phyloP scores from a whole-genome alignment of 1,284 basidiomycete genomes.

The Trametes hirsuta region DNA sequence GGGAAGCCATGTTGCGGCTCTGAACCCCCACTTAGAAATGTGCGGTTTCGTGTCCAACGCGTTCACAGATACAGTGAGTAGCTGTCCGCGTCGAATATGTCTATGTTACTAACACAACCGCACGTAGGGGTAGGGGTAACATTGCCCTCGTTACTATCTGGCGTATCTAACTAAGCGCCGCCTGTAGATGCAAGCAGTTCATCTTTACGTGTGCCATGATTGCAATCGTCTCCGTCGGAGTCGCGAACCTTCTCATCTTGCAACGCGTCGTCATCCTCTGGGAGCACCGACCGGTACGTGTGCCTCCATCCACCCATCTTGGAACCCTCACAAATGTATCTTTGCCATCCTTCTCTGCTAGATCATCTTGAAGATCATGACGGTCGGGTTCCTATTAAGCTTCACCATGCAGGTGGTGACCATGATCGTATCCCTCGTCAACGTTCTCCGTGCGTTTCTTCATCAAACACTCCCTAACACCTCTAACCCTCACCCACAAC shows the following conservation, averaged over 20 bases:
- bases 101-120: neutral
- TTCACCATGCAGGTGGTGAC: conserved; percentile 30
- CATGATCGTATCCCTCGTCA: conserved; percentile 28
- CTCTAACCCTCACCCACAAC: neutral
- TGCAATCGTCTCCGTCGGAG: conserved; percentile 32
- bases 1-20: neutral
- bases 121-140: conserved; percentile 14
- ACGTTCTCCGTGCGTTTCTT: conserved; percentile 24
- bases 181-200: conserved; percentile 31
- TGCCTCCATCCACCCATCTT: neutral
- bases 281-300: conserved; percentile 33
- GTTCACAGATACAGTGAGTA: neutral
- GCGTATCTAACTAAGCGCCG: neutral
- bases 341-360: conserved; percentile 8
- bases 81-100: neutral
- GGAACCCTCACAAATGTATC: neutral
- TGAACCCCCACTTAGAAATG: conserved; percentile 22
- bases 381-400: conserved; percentile 28
- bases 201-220: conserved; percentile 31
- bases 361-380: conserved; percentile 32
- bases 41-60: conserved; percentile 18
- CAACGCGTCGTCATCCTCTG: conserved; percentile 36
- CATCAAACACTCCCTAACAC: neutral
- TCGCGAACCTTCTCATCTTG: conserved; percentile 36
- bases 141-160: no score